These are phyloP conservation scores for Fragosphaeria purpurea DNA, from an alignment of 2,329 filamentous ascomycete species.

Conservation along the genomic window DNA sequence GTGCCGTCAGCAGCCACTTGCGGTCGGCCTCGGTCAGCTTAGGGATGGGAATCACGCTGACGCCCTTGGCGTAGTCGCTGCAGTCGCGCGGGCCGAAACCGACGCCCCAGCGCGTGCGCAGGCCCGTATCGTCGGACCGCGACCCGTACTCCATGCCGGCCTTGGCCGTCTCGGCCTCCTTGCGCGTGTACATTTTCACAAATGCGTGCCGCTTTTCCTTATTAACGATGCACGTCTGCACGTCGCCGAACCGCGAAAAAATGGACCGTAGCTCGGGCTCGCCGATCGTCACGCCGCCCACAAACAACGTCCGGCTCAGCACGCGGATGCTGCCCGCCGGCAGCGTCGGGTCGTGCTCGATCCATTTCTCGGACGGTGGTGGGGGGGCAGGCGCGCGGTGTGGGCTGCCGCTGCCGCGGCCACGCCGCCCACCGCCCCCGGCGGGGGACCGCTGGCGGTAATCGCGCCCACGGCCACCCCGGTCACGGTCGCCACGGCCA, in stretches of 20 bases:
- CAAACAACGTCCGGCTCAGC: slow-evolving; percentile 87
- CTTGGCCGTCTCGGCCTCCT: slow-evolving; percentile 75
- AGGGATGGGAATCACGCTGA: slow-evolving; percentile 87
- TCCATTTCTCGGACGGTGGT: slow-evolving; percentile 48
- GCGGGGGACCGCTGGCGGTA: slow-evolving; percentile 85
- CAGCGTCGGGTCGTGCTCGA: slow-evolving; percentile 68
- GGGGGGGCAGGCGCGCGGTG: slow-evolving; percentile 18
- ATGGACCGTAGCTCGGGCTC: slow-evolving; percentile 74
- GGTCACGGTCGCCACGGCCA: slow-evolving; percentile 21
- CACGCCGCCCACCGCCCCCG: slow-evolving; percentile 32
- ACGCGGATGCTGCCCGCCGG: slow-evolving; percentile 79
- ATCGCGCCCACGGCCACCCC: slow-evolving; percentile 40
- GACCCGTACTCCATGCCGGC: slow-evolving; percentile 70
- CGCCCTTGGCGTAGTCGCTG: slow-evolving; percentile 85
- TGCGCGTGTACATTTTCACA: slow-evolving; percentile 92
- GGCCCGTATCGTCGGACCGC: slow-evolving; percentile 60
- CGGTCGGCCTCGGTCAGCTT: slow-evolving; percentile 91
- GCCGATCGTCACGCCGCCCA: slow-evolving; percentile 82
- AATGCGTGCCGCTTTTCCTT: slow-evolving; percentile 97
- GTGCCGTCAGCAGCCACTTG: slow-evolving; percentile 93
- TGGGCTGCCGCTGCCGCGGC: slow-evolving; percentile 48
- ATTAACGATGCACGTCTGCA: slow-evolving; percentile 97
- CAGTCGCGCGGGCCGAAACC: slow-evolving; percentile 95
- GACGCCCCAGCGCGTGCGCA: slow-evolving; percentile 91
- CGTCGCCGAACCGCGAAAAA: slow-evolving; percentile 72